These are phyloP conservation scores for Tylopilus sp. DNA, from an alignment of 768 basidiomycete genomes.

Conservation along the genomic window DNA sequence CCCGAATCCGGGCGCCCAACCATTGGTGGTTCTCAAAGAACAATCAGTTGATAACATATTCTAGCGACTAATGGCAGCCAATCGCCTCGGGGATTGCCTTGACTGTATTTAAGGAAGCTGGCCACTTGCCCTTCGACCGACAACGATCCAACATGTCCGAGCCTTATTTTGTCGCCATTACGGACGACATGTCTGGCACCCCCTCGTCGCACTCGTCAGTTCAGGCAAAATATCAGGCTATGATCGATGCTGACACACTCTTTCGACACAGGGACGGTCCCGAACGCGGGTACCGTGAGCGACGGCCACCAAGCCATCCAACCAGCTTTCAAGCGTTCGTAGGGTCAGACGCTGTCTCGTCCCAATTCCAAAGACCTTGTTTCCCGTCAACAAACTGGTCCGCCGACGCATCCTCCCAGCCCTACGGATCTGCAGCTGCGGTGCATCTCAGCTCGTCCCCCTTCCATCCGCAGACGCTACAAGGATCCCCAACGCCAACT, in stretches of 20 bases:
- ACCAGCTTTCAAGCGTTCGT: background rate
- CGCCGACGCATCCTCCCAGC: background rate
- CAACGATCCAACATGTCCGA: constrained; percentile 8
- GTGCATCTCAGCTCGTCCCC: background rate
- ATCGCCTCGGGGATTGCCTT: background rate
- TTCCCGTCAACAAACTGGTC: background rate
- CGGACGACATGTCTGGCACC: background rate
- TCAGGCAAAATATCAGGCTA: background rate
- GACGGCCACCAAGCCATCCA: background rate
- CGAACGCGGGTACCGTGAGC: background rate
- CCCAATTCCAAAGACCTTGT: background rate
- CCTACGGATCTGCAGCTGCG: background rate
- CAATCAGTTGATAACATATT: background rate
- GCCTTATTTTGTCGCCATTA: background rate
- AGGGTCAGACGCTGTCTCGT: background rate
- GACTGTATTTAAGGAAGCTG: constrained; percentile 10
- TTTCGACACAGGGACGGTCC: constrained; percentile 3
- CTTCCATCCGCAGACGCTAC: background rate
- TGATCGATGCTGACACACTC: constrained; percentile 7
- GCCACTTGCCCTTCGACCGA: background rate
- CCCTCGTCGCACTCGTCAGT: constrained; percentile 12
- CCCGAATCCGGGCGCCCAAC: constrained; percentile 6
- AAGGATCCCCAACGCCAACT: background rate
- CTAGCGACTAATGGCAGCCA: constrained; percentile 10
- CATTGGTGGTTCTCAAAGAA: constrained; percentile 1